Evolutionary conservation across 352 stramenopile genomes (phyloP), one percentile per base, ranked within the genome.

Genomic region (Phytopythium cucurbitacearum): DNA sequence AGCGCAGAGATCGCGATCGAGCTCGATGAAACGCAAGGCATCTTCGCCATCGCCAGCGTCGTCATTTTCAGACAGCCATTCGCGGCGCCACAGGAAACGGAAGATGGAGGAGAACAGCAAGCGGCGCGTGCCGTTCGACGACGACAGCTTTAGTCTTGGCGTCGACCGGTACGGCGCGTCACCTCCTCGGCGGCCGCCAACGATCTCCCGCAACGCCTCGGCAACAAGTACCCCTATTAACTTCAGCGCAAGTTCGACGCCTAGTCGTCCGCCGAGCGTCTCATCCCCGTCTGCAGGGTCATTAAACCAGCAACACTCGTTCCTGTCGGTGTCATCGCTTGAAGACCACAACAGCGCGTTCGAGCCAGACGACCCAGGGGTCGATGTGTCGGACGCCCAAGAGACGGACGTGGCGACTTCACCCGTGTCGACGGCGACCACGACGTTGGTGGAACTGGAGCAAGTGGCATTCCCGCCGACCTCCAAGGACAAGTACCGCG

Each of bases 391-490:
- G 21, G 21, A 28, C 21, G 21, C 21, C 21, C 21, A 28, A 28
- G 21, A 28, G 21, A 28, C 21, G 21, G 21, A 28, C 21, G 21
- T 28, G 21, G 21, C 21, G 21, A 28, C 21, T 28, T 28, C 21
- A 28, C 21, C 21, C 21, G 21, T 28, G 21, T 28, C 21, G 21
- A 28, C 21, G 21, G 21, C 21, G 21, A 28, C 21, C 15, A 56
- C 15, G 32, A 52, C 57, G 46, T 63, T 51, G 16, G 56, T 77
- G 55, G 60, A 71, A 33, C 28, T 77, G 33, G 60, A 66, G 9
- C 51, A 63, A 46, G 68, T 73, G 34, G 39, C 51, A 40, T 58
- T 77, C 28, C 62, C 64, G 42, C 62, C 56, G 40, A 61, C 69
- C 15, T 32, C 36, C 8, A 38, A 51, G 21, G 51, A 65, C 46